Conservation (phyloP, 352 stramenopile species). For the Achlya hypogyna region DNA sequence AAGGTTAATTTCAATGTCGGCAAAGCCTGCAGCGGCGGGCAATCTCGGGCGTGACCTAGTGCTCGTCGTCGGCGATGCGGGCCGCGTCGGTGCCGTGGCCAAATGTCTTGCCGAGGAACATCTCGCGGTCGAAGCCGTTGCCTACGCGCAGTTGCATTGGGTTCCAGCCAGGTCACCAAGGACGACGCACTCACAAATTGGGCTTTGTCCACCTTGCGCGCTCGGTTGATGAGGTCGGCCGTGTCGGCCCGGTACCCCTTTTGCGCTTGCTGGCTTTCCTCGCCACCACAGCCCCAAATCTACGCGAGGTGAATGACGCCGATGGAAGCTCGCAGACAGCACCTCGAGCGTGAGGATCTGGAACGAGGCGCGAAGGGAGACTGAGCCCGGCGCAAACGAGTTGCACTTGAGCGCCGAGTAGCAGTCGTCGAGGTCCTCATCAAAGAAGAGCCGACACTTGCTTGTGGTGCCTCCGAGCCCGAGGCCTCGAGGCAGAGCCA, state of each 20-base stretch:
- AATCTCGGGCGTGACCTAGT: constrained; percentile 24
- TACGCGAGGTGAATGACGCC: background rate
- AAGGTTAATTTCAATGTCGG: too few relatives aligned
- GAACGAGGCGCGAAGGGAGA: constrained; percentile 56
- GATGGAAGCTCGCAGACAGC: background rate
- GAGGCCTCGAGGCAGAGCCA: constrained; percentile 55
- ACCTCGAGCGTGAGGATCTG: constrained; percentile 54
- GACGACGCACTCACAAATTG: constrained; percentile 37
- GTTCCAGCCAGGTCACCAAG: too few relatives aligned
- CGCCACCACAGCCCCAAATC: constrained; percentile 67
- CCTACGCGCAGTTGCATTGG: constrained; percentile 23
- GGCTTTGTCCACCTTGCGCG: constrained; percentile 79
- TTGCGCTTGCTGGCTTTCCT: constrained; percentile 40
- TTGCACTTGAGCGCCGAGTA: constrained; percentile 66
- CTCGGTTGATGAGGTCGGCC: constrained; percentile 71
- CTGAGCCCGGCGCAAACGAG: constrained; percentile 52
- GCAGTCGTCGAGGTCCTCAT: constrained; percentile 81
- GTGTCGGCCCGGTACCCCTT: constrained; percentile 64
- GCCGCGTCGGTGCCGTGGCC: constrained; percentile 52
- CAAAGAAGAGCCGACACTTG: constrained; percentile 68
- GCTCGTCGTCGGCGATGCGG: constrained; percentile 60
- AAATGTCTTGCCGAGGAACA: constrained; percentile 76
- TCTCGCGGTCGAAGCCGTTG: constrained; percentile 77
- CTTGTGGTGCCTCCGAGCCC: constrained; percentile 69
- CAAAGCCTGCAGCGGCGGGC: too few relatives aligned